Evolutionary conservation across 148 eudicot genomes (phyloP).

Genomic region (Linanthus parryae): DNA sequence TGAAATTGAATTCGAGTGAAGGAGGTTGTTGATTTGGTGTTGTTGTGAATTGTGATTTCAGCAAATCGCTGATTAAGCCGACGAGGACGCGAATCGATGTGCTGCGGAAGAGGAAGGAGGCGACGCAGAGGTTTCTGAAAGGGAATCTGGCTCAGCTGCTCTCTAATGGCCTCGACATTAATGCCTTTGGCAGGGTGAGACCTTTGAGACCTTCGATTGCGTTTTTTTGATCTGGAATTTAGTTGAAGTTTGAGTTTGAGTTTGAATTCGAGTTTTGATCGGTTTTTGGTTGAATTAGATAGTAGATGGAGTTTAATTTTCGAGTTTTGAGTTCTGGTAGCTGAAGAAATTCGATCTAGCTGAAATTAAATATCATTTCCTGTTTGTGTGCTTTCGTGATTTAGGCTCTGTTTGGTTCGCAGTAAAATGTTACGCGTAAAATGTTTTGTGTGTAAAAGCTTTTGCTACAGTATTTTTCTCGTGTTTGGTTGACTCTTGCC

Average conservation of each 20-base stretch:
- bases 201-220: not conserved
- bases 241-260: not conserved
- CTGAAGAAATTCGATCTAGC: too few relatives aligned
- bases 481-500: too few relatives aligned
- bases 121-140: constrained; percentile 79
- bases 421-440: too few relatives aligned
- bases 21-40: not conserved
- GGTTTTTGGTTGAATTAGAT: too few relatives aligned
- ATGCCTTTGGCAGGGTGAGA: constrained; percentile 74
- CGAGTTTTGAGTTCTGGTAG: too few relatives aligned
- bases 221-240: constrained; percentile 1
- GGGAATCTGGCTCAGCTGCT: constrained; percentile 81
- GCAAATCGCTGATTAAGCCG: constrained; percentile 63
- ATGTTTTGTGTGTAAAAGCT: too few relatives aligned
- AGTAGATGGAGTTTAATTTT: too few relatives aligned
- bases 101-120: constrained; percentile 56
- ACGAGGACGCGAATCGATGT: constrained; percentile 64
- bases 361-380: too few relatives aligned
- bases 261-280: too few relatives aligned
- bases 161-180: constrained; percentile 63
- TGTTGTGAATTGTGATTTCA: constrained; percentile 18
- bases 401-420: too few relatives aligned
- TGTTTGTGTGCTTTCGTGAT: too few relatives aligned
- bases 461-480: too few relatives aligned
- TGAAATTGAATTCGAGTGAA: not conserved